Evolutionary conservation across 2,329 filamentous ascomycete genomes (phyloP), one percentile per base, ranked within the genome.

Genomic region (Claviceps digitariae): DNA sequence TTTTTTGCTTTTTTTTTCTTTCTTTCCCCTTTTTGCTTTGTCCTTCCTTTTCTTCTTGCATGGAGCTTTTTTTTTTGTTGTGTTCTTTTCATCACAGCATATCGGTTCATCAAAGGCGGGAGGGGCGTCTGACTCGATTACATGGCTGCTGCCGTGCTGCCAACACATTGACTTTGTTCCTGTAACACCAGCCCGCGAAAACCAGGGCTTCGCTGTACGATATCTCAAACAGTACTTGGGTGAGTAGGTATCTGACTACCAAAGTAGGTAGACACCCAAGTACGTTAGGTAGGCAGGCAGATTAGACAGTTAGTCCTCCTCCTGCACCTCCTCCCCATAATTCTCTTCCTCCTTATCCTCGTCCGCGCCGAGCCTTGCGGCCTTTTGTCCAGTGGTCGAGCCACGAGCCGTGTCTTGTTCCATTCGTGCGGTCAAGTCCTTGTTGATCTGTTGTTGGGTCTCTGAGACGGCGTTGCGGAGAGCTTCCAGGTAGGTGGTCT

Each of bases 251-350:
- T 9, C 38, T n/a, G 2, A 8, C 38, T 41, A 41, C n/a, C 7
- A 6, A 20, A 3, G 17, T 41, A n/a, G n/a, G n/a, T n/a, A n/a
- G n/a, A n/a, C n/a, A 20, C 38, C 7, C n/a, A 41, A 9, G 38
- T 41, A 41, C 38, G 10, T 20, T 20, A 41, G 40, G 20, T 13
- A 10, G 13, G 21, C 12, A 13, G 31, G 8, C 31, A 9, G 31
- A 12, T 12, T 29, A 29, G 27, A 9, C 9, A 2, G 3, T 29
- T 56, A 66, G 36, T 78, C 78, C 31, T 86, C 84, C 44, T 86
- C 83, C 50, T 84, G 82, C 13, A 83, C 79, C 66, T 95, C 89
- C 67, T 95, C 90, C 48, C 89, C 90, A 64, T 95, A 95, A 64
- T 90, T 86, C 61, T 87, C 81, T 63, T 89, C 86, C 63, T 83